Evolutionary conservation across 306 rosid species (phyloP).

Genomic region (Hippophae tibetana): DNA sequence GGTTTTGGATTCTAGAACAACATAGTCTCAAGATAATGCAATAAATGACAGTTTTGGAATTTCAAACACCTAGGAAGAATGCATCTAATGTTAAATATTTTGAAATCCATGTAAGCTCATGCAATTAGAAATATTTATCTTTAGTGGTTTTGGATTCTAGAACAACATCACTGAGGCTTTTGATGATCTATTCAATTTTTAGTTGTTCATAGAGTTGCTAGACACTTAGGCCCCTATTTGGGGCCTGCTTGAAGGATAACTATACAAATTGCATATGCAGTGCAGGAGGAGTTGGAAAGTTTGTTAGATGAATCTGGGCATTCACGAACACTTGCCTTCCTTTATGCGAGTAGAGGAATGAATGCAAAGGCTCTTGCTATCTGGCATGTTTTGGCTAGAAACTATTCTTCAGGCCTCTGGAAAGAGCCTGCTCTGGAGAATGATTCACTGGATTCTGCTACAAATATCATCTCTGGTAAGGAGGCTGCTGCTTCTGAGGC

Average conservation of each 20-base stretch:
- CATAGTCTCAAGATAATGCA: slow-evolving; percentile 11
- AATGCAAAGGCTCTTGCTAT: slow-evolving; percentile 81
- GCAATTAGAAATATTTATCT: not conserved
- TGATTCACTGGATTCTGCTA: slow-evolving; percentile 20
- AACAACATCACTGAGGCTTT: slow-evolving; percentile 11
- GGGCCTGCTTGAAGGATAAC: slow-evolving; percentile 44
- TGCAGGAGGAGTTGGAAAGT: slow-evolving; percentile 96
- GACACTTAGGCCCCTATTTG: slow-evolving; percentile 33
- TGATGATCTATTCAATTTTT: slow-evolving; percentile 25
- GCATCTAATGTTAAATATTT: not conserved
- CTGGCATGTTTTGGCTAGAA: slow-evolving; percentile 89
- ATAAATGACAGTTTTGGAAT: not conserved
- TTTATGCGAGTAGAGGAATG: slow-evolving; percentile 85
- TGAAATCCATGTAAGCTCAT: not conserved
- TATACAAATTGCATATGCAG: slow-evolving; percentile 40
- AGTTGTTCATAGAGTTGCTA: slow-evolving; percentile 43
- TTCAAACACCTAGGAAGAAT: slow-evolving; percentile 6
- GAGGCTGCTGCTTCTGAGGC: slow-evolving; percentile 86
- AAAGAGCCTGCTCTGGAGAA: slow-evolving; percentile 50
- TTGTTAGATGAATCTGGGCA: slow-evolving; percentile 83
- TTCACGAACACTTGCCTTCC: slow-evolving; percentile 89
- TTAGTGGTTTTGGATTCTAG: not conserved
- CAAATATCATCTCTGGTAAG: slow-evolving; percentile 45
- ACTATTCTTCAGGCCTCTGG: slow-evolving; percentile 68
- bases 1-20: not conserved